A percentile compares a stretch with the other conserved stretches of the same genome.
phyloP scores from a whole-genome alignment of 495 filamentous ascomycete species.

The Penicillium malachiteum region DNA sequence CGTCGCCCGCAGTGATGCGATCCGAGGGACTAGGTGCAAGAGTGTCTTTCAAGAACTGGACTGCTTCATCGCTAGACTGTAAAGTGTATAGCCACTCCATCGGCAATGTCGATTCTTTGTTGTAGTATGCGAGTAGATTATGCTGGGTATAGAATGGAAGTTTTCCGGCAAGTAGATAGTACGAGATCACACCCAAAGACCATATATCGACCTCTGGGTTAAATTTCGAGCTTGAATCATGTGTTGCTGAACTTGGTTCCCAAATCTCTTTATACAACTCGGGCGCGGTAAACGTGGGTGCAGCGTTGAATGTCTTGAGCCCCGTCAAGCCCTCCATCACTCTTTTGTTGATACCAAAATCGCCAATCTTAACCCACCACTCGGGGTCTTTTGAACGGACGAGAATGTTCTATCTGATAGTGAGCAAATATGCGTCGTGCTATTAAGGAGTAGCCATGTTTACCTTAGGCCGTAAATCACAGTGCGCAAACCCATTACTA shows the following conservation, averaged over 20 bases:
- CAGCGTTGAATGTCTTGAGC: slow-evolving; percentile 29
- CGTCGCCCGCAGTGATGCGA: slow-evolving; percentile 5
- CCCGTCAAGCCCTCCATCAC: slow-evolving; percentile 20
- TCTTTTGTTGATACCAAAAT: slow-evolving; percentile 51
- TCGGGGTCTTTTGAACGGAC: slow-evolving; percentile 23
- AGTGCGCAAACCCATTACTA: slow-evolving; percentile 22
- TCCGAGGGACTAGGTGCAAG: slow-evolving; percentile 1
- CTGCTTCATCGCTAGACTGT: slow-evolving; percentile 2
- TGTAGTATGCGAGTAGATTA: slow-evolving; percentile 9
- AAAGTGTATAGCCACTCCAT: background rate
- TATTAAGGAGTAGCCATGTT: background rate
- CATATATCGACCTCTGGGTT: slow-evolving; percentile 9
- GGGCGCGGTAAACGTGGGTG: slow-evolving; percentile 36
- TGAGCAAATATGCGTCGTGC: background rate
- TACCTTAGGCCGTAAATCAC: slow-evolving; percentile 29
- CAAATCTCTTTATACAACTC: slow-evolving; percentile 25
- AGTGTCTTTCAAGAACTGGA: background rate
- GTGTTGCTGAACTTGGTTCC: background rate
- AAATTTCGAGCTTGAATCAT: background rate
- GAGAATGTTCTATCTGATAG: slow-evolving; percentile 30
- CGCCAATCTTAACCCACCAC: slow-evolving; percentile 50
- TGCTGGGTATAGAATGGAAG: slow-evolving; percentile 3
- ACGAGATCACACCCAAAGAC: slow-evolving; percentile 10
- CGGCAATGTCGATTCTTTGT: slow-evolving; percentile 1
- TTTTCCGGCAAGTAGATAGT: slow-evolving; percentile 7